Base-by-base conservation (phyloP, 305 asterid genomes). In the Fraxinus ornus region DNA sequence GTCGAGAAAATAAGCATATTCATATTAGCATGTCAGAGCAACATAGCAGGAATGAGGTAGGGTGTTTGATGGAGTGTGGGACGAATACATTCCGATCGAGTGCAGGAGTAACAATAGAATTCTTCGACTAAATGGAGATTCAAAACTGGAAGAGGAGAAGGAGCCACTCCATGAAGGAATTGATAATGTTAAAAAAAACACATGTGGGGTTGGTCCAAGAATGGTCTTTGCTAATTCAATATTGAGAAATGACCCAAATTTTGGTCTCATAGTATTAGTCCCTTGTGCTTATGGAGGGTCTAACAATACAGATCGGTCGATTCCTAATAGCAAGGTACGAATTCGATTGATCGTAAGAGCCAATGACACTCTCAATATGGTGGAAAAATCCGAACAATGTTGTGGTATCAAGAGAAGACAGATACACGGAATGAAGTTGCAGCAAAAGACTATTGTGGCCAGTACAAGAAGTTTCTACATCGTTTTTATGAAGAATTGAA, bases 401-500 rank as follows among this genome's bases (percentile, higher is more conserved):
- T 89, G 26, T 89, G 92, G 92, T 88, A 88, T 82, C 92, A 89
- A 80, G 92, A 90, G 32, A 91, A 86, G 84, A 79, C 81, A 21
- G 92, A 89, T 57, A 82, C 89, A 10, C 32, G 78, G 35, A 64
- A 9, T 13, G 39, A 60, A 12, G 52, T 22, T 8, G 85, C 76
- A 12, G 81, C 86, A 1, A 66, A 80, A 4, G 1, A 26, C 0
- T 86, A 82, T 64, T 66, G 62, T 7, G 12, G 7, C 5, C 76
- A 57, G 22, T 81, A 83, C 22, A 49, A 82, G 74, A 83, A 35
- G 76, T 83, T 88, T 72, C 36, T 88, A 33, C 26, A 36, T 26
- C 75, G 74, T 19, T 78, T 86, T 26, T 83, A 85, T n/a, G 35
- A 17, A 70, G 90, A 88, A 74, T 66, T 88, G 79, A 75, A 66